Percentiles rank a stretch among this genome's conserved stretches.
phyloP scores from a whole-genome alignment of 2,329 filamentous ascomycete genomes.

The Dactylellina parvicollis region DNA sequence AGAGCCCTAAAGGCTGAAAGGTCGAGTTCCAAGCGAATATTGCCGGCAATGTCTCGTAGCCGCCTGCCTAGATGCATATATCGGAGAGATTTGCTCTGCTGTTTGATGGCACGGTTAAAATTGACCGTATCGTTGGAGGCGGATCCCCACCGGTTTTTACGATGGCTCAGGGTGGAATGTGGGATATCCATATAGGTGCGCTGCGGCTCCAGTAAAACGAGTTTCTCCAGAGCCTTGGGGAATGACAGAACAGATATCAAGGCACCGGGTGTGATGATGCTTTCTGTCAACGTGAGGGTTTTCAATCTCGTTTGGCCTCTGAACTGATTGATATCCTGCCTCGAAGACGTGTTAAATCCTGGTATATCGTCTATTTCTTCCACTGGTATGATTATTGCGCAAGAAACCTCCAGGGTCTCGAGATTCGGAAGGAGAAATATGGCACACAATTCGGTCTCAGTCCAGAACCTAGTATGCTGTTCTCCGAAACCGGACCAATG shows the following conservation, averaged over 20 bases:
- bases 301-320: slow-evolving; percentile 1
- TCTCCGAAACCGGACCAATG: background rate
- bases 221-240: slow-evolving; percentile 5
- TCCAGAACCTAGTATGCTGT: background rate
- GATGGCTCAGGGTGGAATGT: background rate
- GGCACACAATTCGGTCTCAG: background rate
- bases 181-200: background rate
- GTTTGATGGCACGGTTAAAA: background rate
- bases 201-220: background rate
- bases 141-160: background rate
- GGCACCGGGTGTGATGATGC: background rate
- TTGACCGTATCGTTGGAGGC: background rate
- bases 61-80: background rate
- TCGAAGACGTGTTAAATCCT: background rate
- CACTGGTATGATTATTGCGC: background rate
- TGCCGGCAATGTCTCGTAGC: background rate
- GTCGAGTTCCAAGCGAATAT: background rate
- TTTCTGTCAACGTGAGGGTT: background rate
- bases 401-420: slow-evolving; percentile 2
- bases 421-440: slow-evolving; percentile 9
- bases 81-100: background rate
- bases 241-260: background rate
- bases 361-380: background rate
- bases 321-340: background rate
- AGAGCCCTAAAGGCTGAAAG: background rate